Percentiles rank a stretch among this genome's conserved stretches.
Evolutionary conservation across 768 basidiomycete species (phyloP).

Genomic region (Tulasnella sp.): DNA sequence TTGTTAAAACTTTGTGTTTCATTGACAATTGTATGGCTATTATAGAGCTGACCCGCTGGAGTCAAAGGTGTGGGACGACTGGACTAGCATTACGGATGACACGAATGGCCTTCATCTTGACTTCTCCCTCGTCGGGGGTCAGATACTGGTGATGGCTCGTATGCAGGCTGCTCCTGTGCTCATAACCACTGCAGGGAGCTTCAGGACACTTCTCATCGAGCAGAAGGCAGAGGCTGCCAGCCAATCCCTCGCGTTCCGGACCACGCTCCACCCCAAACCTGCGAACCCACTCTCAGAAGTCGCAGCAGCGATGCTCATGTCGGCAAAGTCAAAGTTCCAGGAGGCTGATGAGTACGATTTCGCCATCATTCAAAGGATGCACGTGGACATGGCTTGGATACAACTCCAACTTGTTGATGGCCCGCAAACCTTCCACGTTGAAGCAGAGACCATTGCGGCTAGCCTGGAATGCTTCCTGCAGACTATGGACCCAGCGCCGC

Average conservation of each 20-base stretch:
- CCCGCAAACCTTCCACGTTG: constrained; percentile 63
- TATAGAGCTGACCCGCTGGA: constrained; percentile 66
- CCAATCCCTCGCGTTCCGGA: constrained; percentile 68
- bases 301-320: constrained; percentile 73
- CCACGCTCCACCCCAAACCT: constrained; percentile 59
- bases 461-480: constrained; percentile 54
- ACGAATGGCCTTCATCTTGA: constrained; percentile 45
- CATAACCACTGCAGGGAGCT: constrained; percentile 61
- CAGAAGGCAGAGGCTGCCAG: constrained; percentile 68
- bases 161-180: constrained; percentile 71
- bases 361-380: constrained; percentile 62
- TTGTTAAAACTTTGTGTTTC: constrained; percentile 22
- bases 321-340: constrained; percentile 59
- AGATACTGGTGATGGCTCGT: constrained; percentile 55
- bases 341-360: constrained; percentile 55
- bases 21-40: constrained; percentile 7
- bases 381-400: constrained; percentile 51
- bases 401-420: constrained; percentile 73
- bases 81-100: constrained; percentile 44
- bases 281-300: constrained; percentile 75
- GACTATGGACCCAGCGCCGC: constrained; percentile 38
- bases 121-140: constrained; percentile 64
- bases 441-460: constrained; percentile 57
- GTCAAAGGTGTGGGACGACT: constrained; percentile 70
- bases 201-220: constrained; percentile 57